phyloP scores from a whole-genome alignment of 78 protist species.

The Cyanophora paradoxa region DNA sequence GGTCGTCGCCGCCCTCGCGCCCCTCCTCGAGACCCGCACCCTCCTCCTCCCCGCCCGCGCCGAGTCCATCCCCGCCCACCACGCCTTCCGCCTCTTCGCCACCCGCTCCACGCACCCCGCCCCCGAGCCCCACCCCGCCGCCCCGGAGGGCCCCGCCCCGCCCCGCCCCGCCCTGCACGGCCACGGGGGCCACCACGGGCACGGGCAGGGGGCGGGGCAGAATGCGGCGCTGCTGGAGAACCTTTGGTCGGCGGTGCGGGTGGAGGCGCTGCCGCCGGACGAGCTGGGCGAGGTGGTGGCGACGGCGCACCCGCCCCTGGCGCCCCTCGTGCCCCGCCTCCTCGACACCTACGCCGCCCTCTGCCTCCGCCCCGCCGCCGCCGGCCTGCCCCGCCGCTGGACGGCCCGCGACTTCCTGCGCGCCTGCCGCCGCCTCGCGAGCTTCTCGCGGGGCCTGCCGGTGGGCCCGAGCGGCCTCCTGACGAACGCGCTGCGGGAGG shows the following conservation, averaged over 20 bases:
- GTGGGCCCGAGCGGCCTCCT: not conserved
- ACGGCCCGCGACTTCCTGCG: constrained; percentile 4
- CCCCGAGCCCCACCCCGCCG: constrained; percentile 31
- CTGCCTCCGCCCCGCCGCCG: not conserved
- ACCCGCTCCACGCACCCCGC: constrained; percentile 45
- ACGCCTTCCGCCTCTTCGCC: constrained; percentile 83
- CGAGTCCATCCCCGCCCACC: constrained; percentile 58
- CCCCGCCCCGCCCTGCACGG: constrained; percentile 19
- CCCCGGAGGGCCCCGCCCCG: constrained; percentile 19
- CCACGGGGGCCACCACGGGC: not conserved
- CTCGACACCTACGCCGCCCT: not conserved
- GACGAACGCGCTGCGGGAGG: constrained; percentile 2
- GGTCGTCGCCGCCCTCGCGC: constrained; percentile 69
- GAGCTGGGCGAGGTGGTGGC: not conserved
- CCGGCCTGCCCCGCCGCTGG: not conserved
- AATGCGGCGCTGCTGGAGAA: constrained; percentile 25
- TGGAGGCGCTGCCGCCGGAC: not conserved
- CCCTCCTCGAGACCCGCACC: constrained; percentile 39
- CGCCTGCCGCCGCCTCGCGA: not conserved
- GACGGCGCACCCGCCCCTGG: not conserved
- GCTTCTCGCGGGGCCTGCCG: not conserved
- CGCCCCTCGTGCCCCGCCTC: not conserved
- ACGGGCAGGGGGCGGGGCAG: not conserved
- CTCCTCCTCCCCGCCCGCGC: constrained; percentile 38
- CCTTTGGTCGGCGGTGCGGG: constrained; percentile 11